These are phyloP conservation scores for Craterostigma plantagineum DNA, from an alignment of 257 asterid species.

Conservation along the genomic window DNA sequence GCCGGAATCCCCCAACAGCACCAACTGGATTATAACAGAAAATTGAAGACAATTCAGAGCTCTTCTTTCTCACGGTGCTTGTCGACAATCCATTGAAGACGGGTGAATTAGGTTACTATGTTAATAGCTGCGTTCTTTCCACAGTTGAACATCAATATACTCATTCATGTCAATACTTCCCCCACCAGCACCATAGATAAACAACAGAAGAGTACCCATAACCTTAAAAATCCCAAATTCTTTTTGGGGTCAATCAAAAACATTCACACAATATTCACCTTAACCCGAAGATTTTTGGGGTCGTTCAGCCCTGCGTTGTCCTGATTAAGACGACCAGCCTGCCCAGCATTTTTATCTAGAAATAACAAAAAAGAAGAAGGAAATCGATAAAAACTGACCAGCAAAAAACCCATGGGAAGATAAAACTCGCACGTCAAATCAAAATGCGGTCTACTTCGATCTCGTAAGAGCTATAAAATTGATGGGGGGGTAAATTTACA, in stretches of 20 bases:
- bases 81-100: too few species aligned
- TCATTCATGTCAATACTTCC: too few species aligned
- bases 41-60: slow-evolving; percentile 10
- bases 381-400: background rate
- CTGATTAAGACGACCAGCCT: slow-evolving; percentile 7
- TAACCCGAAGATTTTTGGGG: slow-evolving; percentile 14
- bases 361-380: background rate
- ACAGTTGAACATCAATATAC: too few species aligned
- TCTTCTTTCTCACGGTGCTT: background rate
- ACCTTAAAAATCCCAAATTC: too few species aligned
- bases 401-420: too few species aligned
- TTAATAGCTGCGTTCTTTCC: too few species aligned
- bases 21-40: slow-evolving; percentile 38
- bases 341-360: slow-evolving; percentile 12
- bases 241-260: background rate
- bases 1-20: slow-evolving; percentile 91
- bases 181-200: too few species aligned
- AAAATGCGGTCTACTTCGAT: background rate
- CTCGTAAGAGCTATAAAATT: background rate
- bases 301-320: slow-evolving; percentile 12
- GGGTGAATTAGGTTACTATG: too few species aligned
- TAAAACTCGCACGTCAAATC: background rate
- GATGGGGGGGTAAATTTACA: too few species aligned
- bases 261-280: slow-evolving; percentile 3
- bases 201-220: too few species aligned